A percentile compares a stretch with the other conserved stretches of the same genome.
phyloP scores from a whole-genome alignment of 1,139 yeast genomes.

The Spathaspora sp. region DNA sequence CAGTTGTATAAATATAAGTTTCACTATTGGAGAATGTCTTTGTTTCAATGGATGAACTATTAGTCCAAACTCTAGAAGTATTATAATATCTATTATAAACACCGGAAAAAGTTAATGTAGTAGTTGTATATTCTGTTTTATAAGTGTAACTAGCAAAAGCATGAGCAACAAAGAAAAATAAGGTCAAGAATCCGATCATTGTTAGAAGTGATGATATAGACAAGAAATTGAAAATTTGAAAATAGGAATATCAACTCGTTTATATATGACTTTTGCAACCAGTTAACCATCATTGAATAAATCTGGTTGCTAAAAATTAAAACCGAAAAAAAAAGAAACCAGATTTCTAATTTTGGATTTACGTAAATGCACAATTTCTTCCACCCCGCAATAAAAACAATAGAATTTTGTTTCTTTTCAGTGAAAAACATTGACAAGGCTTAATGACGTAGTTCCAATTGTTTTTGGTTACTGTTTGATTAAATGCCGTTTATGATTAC shows the following conservation, averaged over 20 bases:
- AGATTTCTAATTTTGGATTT: slow-evolving; percentile 1
- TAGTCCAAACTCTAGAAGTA: not conserved
- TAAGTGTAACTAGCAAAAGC: not conserved
- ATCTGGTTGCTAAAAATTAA: not conserved
- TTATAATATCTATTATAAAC: not conserved
- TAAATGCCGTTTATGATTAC: not conserved
- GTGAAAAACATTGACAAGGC: not conserved
- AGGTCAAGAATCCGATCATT: slow-evolving; percentile 1
- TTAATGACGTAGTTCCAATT: not conserved
- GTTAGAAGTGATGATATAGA: not conserved
- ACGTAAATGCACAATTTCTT: not conserved
- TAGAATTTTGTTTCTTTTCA: not conserved
- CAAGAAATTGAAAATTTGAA: not conserved
- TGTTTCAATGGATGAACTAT: not conserved
- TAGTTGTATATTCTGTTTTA: not conserved
- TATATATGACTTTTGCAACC: not conserved
- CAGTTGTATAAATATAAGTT: not conserved
- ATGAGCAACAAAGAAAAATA: not conserved
- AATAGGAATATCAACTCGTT: not conserved
- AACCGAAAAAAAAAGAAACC: not conserved
- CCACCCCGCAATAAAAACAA: not conserved
- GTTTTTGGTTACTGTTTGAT: not conserved
- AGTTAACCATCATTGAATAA: not conserved
- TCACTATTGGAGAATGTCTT: not conserved
- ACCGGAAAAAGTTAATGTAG: not conserved